Evolutionary conservation across 495 filamentous ascomycete species (phyloP).

Genomic region (Chaetomidium leptoderma): DNA sequence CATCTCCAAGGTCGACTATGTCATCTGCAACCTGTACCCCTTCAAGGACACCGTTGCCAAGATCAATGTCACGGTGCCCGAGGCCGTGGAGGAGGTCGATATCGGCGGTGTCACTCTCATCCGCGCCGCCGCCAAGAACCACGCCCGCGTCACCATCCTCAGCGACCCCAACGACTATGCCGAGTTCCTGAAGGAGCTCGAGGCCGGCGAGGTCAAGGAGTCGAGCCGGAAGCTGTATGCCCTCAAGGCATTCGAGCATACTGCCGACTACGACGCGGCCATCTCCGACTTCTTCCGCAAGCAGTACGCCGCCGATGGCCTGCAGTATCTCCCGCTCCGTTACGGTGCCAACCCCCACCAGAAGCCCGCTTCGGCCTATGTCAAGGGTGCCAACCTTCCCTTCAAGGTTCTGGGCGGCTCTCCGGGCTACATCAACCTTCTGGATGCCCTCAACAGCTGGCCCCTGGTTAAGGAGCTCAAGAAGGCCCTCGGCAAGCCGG

Average conservation of each 20-base stretch:
- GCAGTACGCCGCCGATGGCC: conserved; percentile 81
- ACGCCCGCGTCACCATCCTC: conserved; percentile 87
- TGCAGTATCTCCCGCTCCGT: conserved; percentile 77
- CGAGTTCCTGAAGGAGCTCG: conserved; percentile 85
- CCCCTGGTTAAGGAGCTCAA: conserved; percentile 94
- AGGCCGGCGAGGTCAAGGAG: conserved; percentile 79
- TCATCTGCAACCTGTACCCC: conserved; percentile 97
- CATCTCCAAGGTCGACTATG: conserved; percentile 96
- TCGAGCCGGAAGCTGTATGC: conserved; percentile 79
- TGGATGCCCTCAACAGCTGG: conserved; percentile 97
- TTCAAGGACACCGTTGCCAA: conserved; percentile 98
- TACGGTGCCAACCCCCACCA: conserved; percentile 98
- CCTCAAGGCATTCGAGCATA: conserved; percentile 96
- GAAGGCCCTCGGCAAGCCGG: conserved; percentile 77
- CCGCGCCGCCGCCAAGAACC: conserved; percentile 96
- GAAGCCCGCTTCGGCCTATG: conserved; percentile 84
- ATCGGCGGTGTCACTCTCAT: conserved; percentile 96
- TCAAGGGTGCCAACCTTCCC: conserved; percentile 67
- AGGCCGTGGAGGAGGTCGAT: conserved; percentile 98
- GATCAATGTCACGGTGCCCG: conserved; percentile 90
- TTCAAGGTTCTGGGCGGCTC: conserved; percentile 93
- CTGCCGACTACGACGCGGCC: conserved; percentile 91
- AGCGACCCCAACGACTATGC: conserved; percentile 91
- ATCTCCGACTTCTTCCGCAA: conserved; percentile 97
- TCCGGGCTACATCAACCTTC: conserved; percentile 93